These are phyloP conservation scores for Colletotrichum horii DNA, from an alignment of 2,329 filamentous ascomycete species.

Conservation along the genomic window DNA sequence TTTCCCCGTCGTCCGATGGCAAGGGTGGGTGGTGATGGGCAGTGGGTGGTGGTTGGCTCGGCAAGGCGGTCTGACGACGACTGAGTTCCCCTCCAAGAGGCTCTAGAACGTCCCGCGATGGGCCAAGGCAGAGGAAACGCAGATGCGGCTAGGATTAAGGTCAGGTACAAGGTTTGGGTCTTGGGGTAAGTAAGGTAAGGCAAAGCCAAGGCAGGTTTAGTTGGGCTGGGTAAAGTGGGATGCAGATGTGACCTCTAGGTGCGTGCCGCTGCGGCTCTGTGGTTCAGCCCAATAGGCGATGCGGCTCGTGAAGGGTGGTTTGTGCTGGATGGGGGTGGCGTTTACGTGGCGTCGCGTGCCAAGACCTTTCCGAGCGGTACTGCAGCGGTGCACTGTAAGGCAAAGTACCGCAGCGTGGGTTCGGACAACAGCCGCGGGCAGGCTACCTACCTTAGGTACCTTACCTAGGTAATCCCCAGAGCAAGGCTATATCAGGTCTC, in stretches of 20 bases:
- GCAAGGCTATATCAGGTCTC: not conserved
- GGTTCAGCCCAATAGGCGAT: slow-evolving; percentile 4
- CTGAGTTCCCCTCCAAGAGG: not conserved
- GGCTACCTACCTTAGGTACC: not conserved
- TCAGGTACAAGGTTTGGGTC: not conserved
- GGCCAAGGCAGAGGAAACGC: not conserved
- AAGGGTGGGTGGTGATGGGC: not conserved
- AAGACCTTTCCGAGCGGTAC: not conserved
- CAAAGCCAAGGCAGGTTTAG: not conserved
- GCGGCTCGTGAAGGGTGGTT: not conserved
- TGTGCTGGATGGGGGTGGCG: not conserved
- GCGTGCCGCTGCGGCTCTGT: not conserved
- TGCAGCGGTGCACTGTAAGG: not conserved
- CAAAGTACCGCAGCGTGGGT: not conserved
- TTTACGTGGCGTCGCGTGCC: slow-evolving; percentile 17
- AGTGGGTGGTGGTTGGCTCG: not conserved
- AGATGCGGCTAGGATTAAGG: not conserved
- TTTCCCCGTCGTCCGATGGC: not conserved
- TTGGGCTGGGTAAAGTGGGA: not conserved
- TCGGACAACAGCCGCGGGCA: slow-evolving; percentile 11
- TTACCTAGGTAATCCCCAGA: too few relatives aligned
- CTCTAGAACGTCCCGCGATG: not conserved
- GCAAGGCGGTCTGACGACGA: slow-evolving; percentile 8
- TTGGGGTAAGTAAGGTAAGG: not conserved
- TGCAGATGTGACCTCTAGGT: not conserved